Base-by-base conservation (phyloP, 169 alveolate species). In the Neospora caninum region DNA sequence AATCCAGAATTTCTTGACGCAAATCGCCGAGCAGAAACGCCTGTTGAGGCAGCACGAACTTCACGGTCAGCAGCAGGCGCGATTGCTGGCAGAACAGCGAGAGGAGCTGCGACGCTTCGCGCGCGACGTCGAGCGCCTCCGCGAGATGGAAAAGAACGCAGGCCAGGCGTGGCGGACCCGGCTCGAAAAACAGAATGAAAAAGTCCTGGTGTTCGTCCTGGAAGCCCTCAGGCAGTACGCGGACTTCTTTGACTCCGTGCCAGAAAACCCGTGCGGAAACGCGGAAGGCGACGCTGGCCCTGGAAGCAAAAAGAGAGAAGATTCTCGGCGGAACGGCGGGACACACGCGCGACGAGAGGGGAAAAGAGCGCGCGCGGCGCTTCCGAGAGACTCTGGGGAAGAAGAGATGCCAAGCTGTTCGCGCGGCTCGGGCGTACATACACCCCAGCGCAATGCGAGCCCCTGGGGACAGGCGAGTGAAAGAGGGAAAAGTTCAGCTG, bases 191-290 rank as follows among this genome's bases (percentile, higher is more conserved):
- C 84, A 36, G 43, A 73, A 43, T n/a, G 42, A 36, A 22, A 31
- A 31, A 36, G n/a, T 73, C 42, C n/a, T 73, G 45, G 84, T 36
- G 2, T 73, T 73, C n/a, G 84, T 73, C 84, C 25, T 73, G 42
- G 84, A 73, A 22, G 84, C 84, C 45, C 43, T 73, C n/a, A 31
- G 43, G 43, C 84, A 73, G 45, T 73, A 73, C 84, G 39, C 49
- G 27, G 84, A 9, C 38, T 73, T 34, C 42, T 73, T 73, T 20
- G n/a, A 64, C 73, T 64, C 73, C 4, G 73, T 16, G n/a, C 34
- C 73, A 0, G 34, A 27, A 64, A 64, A 27, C 4, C n/a, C 31
- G 73, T 0, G 31, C 16, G 31, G 34, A 27, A 64, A 16, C 27
- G 64, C 64, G 27, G 64, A 53, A 53, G 64, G 64, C 64, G 64